Evolutionary conservation across 2,329 filamentous ascomycete species (phyloP).

Genomic region (Trichoderma sp.): DNA sequence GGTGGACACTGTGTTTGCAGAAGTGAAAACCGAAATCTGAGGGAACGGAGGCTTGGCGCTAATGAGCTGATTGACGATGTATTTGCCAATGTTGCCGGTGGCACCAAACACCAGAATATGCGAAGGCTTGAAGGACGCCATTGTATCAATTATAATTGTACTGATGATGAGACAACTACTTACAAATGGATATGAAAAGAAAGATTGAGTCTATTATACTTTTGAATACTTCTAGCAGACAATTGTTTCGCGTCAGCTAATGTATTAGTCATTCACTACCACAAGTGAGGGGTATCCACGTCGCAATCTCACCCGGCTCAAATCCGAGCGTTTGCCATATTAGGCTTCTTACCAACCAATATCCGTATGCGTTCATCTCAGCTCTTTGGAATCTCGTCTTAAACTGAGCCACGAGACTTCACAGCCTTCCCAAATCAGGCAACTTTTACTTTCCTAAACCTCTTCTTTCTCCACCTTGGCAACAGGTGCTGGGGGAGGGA

Average conservation of each 20-base stretch:
- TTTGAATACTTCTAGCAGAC: not conserved
- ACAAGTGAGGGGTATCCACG: not conserved
- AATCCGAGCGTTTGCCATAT: not conserved
- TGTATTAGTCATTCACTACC: not conserved
- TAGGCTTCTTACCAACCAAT: not conserved
- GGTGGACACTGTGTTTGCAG: not conserved
- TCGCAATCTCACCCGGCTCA: not conserved
- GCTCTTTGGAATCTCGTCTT: not conserved
- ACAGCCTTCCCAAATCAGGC: not conserved
- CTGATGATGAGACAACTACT: not conserved
- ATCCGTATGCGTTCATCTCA: not conserved
- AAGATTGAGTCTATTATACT: not conserved
- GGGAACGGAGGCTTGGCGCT: conserved; percentile 39
- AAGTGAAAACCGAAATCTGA: conserved; percentile 40
- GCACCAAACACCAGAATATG: conserved; percentile 37
- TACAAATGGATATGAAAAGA: not conserved
- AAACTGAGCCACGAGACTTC: not conserved
- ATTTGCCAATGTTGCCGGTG: conserved; percentile 45
- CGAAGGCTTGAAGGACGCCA: conserved; percentile 11
- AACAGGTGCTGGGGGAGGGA: not conserved
- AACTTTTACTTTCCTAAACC: not conserved
- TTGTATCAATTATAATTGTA: not conserved
- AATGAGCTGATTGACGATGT: conserved; percentile 44
- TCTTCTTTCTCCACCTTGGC: not conserved
- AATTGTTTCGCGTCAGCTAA: not conserved